These are phyloP conservation scores for Escallonia rubra DNA, from an alignment of 129 eudicot genomes.

Conservation along the genomic window DNA sequence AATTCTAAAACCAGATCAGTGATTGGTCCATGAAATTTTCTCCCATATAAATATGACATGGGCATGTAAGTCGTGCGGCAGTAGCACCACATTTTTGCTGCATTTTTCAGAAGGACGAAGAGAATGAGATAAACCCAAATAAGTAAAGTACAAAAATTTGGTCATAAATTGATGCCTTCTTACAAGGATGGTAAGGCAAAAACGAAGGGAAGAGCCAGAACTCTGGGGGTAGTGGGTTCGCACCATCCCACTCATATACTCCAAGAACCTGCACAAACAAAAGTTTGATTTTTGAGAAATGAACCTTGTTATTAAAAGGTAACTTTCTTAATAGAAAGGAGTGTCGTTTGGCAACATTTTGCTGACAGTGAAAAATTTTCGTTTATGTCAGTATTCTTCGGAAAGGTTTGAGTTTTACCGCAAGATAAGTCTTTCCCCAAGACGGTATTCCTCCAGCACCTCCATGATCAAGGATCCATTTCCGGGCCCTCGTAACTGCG, in stretches of 20 bases:
- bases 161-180: too few species aligned
- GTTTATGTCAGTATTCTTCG: too few species aligned
- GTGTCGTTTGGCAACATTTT: too few species aligned
- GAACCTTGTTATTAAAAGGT: too few species aligned
- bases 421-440: conserved; percentile 68
- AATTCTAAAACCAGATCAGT: conserved; percentile 53
- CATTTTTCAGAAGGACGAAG: not conserved
- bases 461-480: conserved; percentile 79
- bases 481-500: conserved; percentile 38
- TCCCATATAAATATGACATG: conserved; percentile 56
- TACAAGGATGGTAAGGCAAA: conserved; percentile 72
- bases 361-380: too few species aligned
- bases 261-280: conserved; percentile 54
- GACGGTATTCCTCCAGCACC: conserved; percentile 61
- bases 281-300: too few species aligned
- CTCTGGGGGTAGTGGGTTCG: conserved; percentile 80
- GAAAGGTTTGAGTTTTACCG: conserved; percentile 27
- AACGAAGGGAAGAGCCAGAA: conserved; percentile 68
- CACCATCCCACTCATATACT: conserved; percentile 72
- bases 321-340: too few species aligned
- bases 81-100: conserved; percentile 72
- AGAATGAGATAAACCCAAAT: not conserved
- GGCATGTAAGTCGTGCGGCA: conserved; percentile 66
- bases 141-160: too few species aligned
- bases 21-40: conserved; percentile 47